Conservation (phyloP, 768 basidiomycete species). For the Auriscalpium vulgare region DNA sequence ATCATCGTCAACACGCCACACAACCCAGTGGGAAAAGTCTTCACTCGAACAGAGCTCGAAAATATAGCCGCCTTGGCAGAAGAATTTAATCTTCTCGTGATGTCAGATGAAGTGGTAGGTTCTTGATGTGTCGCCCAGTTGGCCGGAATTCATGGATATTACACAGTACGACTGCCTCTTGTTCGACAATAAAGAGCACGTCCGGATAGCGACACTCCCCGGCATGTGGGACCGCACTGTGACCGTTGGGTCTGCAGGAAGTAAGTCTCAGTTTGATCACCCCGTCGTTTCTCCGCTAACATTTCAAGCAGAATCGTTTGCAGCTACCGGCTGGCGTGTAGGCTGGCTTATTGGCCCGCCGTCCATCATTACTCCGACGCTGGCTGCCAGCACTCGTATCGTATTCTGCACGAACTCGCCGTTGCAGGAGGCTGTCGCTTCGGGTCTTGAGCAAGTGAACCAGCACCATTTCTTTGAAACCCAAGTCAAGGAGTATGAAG, state of each 20-base stretch:
- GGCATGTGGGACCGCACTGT: constrained; percentile 99
- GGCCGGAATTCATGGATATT: background rate
- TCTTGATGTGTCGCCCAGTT: background rate
- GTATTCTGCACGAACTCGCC: constrained; percentile 95
- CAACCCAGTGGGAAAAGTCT: constrained; percentile 98
- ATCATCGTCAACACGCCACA: constrained; percentile 96
- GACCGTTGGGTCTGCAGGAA: constrained; percentile 92
- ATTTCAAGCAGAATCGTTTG: constrained; percentile 69
- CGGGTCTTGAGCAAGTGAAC: constrained; percentile 75
- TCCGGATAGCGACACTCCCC: constrained; percentile 88
- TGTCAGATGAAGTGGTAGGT: constrained; percentile 94
- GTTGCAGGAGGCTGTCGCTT: constrained; percentile 87
- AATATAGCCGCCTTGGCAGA: constrained; percentile 81
- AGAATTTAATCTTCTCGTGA: constrained; percentile 86
- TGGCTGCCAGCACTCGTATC: constrained; percentile 88
- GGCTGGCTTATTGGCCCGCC: constrained; percentile 92
- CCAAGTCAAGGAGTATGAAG: constrained; percentile 71
- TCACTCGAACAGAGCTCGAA: constrained; percentile 74
- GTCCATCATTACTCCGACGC: constrained; percentile 75
- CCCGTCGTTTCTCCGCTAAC: background rate
- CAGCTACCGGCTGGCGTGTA: constrained; percentile 95
- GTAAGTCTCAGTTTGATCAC: constrained; percentile 33
- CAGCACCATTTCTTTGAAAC: constrained; percentile 69
- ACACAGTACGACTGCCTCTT: constrained; percentile 89
- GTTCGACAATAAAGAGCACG: constrained; percentile 81